Evolutionary conservation across 768 basidiomycete genomes (phyloP).

Genomic region (Tephrocybe sp.): DNA sequence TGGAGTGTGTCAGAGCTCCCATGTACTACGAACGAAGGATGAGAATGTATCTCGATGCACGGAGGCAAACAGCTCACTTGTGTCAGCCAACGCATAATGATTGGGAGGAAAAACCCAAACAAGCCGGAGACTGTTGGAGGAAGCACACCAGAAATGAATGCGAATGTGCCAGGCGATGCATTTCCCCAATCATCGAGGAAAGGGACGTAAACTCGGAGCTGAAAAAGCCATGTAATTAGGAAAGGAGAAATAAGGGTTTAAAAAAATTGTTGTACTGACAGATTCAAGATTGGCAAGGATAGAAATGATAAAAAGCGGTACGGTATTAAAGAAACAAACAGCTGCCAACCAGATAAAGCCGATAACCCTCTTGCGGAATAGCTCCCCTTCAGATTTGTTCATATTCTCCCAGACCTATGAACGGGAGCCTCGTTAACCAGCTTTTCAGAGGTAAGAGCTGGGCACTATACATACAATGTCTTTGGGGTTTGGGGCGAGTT

Average conservation of each 20-base stretch:
- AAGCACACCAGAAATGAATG: slow-evolving; percentile 86
- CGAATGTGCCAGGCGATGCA: slow-evolving; percentile 65
- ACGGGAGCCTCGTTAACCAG: background rate
- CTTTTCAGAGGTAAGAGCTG: slow-evolving; percentile 13
- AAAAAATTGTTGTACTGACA: slow-evolving; percentile 37
- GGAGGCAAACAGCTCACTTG: slow-evolving; percentile 50
- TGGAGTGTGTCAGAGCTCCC: slow-evolving; percentile 67
- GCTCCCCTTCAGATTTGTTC: slow-evolving; percentile 64
- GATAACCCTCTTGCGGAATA: slow-evolving; percentile 61
- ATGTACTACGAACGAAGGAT: slow-evolving; percentile 49
- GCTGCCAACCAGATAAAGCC: slow-evolving; percentile 78
- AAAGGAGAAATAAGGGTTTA: background rate
- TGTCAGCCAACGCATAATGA: slow-evolving; percentile 87
- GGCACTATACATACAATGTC: slow-evolving; percentile 61
- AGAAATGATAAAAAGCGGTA: slow-evolving; percentile 88
- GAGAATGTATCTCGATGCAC: slow-evolving; percentile 53
- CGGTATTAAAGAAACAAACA: slow-evolving; percentile 93
- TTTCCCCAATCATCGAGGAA: slow-evolving; percentile 75
- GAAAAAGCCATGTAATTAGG: slow-evolving; percentile 10
- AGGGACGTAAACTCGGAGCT: slow-evolving; percentile 65
- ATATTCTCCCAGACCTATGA: slow-evolving; percentile 88
- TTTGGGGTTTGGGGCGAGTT: slow-evolving; percentile 83
- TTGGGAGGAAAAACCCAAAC: slow-evolving; percentile 89
- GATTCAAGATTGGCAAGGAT: slow-evolving; percentile 86
- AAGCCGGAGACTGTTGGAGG: slow-evolving; percentile 86